A percentile compares a stretch with the other conserved stretches of the same genome.
Conservation (phyloP, 805 yeast genomes). For the Hanseniaspora osmophila region DNA sequence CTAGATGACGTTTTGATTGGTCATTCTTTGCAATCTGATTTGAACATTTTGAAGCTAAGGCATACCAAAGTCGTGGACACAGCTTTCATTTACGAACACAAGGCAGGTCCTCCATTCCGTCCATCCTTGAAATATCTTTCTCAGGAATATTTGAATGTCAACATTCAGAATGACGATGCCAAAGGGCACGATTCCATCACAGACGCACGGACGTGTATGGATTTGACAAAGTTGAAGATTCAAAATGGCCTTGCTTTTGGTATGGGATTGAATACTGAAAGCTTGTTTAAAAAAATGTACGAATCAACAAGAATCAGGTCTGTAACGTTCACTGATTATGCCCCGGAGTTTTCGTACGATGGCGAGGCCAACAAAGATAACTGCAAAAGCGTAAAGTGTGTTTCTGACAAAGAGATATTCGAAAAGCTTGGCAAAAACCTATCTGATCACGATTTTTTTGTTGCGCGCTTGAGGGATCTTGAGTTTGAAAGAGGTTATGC, state of each 20-base stretch:
- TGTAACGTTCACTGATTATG: conserved; percentile 24
- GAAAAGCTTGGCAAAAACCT: conserved; percentile 26
- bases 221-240: conserved; percentile 56
- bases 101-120: conserved; percentile 68
- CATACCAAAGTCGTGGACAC: conserved; percentile 78
- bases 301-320: conserved; percentile 17
- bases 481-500: conserved; percentile 30
- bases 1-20: conserved; percentile 64
- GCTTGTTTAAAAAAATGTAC: conserved; percentile 28
- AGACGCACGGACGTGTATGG: conserved; percentile 71
- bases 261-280: conserved; percentile 27
- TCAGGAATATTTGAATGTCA: conserved; percentile 34
- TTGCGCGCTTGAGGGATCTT: conserved; percentile 45
- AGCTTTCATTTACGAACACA: conserved; percentile 58
- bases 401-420: conserved; percentile 47
- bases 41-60: conserved; percentile 50
- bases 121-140: conserved; percentile 70
- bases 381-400: conserved; percentile 27
- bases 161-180: conserved; percentile 50
- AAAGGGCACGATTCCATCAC: conserved; percentile 77
- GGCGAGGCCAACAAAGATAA: conserved; percentile 19
- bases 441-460: conserved; percentile 31
- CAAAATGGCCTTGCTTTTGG: conserved; percentile 59
- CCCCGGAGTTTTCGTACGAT: conserved; percentile 13
- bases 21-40: conserved; percentile 79